Base-by-base conservation (phyloP, 139 green algal genomes). In the Dunaliella primolecta region DNA sequence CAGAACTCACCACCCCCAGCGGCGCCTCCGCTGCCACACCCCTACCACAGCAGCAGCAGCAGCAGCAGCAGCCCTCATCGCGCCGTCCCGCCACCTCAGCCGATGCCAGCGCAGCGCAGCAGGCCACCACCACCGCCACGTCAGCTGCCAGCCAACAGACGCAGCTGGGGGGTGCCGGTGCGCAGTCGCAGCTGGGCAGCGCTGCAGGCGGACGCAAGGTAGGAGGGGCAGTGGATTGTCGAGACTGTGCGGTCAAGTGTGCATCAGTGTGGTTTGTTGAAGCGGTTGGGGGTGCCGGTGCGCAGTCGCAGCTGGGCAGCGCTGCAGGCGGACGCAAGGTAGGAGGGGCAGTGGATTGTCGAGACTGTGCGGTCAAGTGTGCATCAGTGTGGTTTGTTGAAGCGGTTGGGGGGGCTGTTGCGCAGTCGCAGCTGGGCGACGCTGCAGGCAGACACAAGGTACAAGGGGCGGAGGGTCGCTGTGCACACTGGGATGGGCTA, bases 81-180 rank as follows among this genome's bases (percentile, higher is more conserved):
- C 46, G 46, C 46, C 46, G 46, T 15, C 46, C 46, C 7, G 15
- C 46, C 15, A 64, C 7, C 46, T 64, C 46, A 64, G 15, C 46
- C 46, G 46, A 64, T 15, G 46, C 46, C 7, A 64, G 46, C 15
- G 46, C 46, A 7, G 15, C 46, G 46, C 46, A 64, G 46, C 46
- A 64, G 46, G 46, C 7, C 46, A 64, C 7, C 46, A 76, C 74
- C 46, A 76, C 83, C 38, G 79, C 24, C 64, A 56, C 24, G 77
- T 33, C 32, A n/a, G 70, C 32, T 77, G 82, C 81, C 35, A 30
- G 31, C 36, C 81, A 75, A 72, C 74, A 36, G 38, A 30, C 78
- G 85, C 76, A 80, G 70, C 75, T 36, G 36, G 78, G 81, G 1
- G 27, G 46, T 7, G n/a, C n/a, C n/a, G 46, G 77, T 31, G 32